Conservation (phyloP, 768 basidiomycete species). For the Punctularia strigosozonata region DNA sequence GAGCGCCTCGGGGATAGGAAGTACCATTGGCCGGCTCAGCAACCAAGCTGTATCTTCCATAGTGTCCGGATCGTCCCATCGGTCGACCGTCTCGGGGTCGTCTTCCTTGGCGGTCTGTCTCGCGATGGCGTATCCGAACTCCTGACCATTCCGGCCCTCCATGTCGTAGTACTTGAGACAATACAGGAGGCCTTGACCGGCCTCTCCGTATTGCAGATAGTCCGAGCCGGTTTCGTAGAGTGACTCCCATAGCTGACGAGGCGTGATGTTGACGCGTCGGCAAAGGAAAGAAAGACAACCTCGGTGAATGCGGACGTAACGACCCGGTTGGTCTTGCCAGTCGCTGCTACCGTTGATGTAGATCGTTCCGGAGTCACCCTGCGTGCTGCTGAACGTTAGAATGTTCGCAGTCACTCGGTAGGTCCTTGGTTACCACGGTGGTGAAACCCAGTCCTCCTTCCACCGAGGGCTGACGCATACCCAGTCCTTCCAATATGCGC, state of each 20-base stretch:
- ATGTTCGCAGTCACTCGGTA: no score
- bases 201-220: constrained; percentile 4
- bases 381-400: no score
- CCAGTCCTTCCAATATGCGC: constrained; percentile 7
- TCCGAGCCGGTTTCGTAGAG: constrained; percentile 5
- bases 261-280: constrained; percentile 5
- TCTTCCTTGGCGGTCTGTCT: no score
- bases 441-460: constrained; percentile 7
- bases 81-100: no score
- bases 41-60: no score
- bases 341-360: constrained; percentile 6
- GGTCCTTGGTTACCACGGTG: constrained; percentile 3
- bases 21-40: no score
- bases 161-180: constrained; percentile 9
- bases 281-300: constrained; percentile 8
- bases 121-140: no score
- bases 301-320: constrained; percentile 4
- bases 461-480: constrained; percentile 7
- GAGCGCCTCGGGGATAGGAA: no score
- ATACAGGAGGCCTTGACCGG: constrained; percentile 2
- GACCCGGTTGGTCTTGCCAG: constrained; percentile 3
- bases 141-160: no score
- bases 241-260: constrained; percentile 7
- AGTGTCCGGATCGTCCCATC: no score
- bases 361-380: no score